Percentiles rank a stretch among this genome's conserved stretches.
Evolutionary conservation across 805 yeast species (phyloP).

Genomic region (Yueomyces sinensis): DNA sequence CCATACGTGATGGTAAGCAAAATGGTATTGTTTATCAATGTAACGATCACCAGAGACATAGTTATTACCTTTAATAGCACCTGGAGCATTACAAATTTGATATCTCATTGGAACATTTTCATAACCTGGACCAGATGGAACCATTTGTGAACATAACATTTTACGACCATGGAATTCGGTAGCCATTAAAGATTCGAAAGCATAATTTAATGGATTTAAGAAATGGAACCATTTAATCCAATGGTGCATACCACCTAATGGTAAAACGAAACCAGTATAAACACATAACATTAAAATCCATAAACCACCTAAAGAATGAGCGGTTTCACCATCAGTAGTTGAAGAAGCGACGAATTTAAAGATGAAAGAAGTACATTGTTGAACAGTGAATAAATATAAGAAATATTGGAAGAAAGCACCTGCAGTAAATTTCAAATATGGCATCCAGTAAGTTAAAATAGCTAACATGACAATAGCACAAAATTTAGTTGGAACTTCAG

Average conservation of each 20-base stretch:
- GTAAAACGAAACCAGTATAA: conserved; percentile 41
- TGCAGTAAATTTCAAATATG: conserved; percentile 35
- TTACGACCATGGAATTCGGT: conserved; percentile 43
- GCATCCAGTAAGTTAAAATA: conserved; percentile 38
- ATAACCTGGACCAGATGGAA: conserved; percentile 49
- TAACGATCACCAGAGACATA: conserved; percentile 42
- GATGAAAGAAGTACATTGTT: conserved; percentile 39
- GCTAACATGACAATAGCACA: conserved; percentile 36
- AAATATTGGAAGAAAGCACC: conserved; percentile 42
- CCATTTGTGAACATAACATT: conserved; percentile 34
- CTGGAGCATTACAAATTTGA: conserved; percentile 40
- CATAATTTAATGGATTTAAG: conserved; percentile 35
- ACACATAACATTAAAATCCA: conserved; percentile 44
- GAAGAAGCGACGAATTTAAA: conserved; percentile 42
- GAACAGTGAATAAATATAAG: conserved; percentile 33
- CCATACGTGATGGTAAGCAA: conserved; percentile 38
- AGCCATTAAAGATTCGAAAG: conserved; percentile 41
- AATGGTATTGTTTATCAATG: conserved; percentile 27
- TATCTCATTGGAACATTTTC: conserved; percentile 26
- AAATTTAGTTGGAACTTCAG: conserved; percentile 45
- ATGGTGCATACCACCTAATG: conserved; percentile 36
- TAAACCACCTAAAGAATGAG: conserved; percentile 42
- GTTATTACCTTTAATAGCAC: conserved; percentile 32
- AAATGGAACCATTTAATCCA: conserved; percentile 50
- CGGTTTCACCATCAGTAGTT: conserved; percentile 40